Conservation (phyloP, 2,329 filamentous ascomycete genomes). For the Lasiodiplodia sp. region DNA sequence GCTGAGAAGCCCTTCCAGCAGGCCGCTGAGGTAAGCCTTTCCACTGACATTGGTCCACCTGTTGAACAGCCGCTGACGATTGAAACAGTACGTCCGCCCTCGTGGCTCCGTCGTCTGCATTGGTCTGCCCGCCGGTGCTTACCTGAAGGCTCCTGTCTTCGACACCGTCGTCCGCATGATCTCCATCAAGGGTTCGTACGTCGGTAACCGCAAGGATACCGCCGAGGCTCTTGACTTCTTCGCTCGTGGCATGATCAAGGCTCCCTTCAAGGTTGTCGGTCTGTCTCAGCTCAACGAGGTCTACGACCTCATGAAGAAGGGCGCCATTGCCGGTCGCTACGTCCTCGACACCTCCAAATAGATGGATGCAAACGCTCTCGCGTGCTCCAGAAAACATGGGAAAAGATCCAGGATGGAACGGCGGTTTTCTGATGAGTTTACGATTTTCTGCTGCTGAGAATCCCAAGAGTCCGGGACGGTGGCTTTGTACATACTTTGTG, state of each 20-base stretch:
- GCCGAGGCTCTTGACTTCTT: slow-evolving; percentile 93
- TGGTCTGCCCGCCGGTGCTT: slow-evolving; percentile 82
- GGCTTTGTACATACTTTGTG: slow-evolving; percentile 17
- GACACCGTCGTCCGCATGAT: slow-evolving; percentile 90
- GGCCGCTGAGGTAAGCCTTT: slow-evolving; percentile 65
- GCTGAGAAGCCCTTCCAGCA: slow-evolving; percentile 95
- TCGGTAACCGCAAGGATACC: slow-evolving; percentile 88
- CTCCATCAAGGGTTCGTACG: slow-evolving; percentile 89
- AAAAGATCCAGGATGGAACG: slow-evolving; percentile 2
- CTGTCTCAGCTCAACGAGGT: slow-evolving; percentile 80
- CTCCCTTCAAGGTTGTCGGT: slow-evolving; percentile 84
- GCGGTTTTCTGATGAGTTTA: slow-evolving; percentile 16
- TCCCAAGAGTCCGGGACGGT: neutral
- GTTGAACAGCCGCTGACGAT: neutral
- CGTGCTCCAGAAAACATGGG: neutral
- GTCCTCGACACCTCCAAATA: slow-evolving; percentile 71
- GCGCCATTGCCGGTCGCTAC: slow-evolving; percentile 78
- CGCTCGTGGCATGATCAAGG: slow-evolving; percentile 81
- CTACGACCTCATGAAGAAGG: slow-evolving; percentile 73
- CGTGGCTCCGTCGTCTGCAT: slow-evolving; percentile 87
- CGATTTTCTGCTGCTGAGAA: slow-evolving; percentile 8
- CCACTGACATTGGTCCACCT: slow-evolving; percentile 36
- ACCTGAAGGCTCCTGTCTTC: slow-evolving; percentile 84
- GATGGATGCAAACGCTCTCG: neutral
- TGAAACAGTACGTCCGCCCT: slow-evolving; percentile 73